Conservation (phyloP, 192 early-diverging fungal species). For the Phlyctochytrium bullatum region DNA sequence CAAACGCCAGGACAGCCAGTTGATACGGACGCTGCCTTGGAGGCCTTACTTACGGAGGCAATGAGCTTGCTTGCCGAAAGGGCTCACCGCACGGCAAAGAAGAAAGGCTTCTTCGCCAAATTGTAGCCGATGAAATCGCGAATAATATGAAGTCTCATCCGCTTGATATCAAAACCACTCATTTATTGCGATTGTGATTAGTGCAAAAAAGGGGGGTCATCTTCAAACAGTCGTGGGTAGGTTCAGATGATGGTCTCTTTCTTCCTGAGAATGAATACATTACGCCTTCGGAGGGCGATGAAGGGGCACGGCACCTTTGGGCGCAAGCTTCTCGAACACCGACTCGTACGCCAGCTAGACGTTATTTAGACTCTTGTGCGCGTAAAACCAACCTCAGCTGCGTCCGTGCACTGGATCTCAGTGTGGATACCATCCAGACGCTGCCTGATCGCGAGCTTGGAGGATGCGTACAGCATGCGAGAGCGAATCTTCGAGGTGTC, state of each 20-base stretch:
- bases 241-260: too few species aligned
- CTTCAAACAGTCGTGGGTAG: too few species aligned
- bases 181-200: too few species aligned
- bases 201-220: too few species aligned
- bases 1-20: background rate
- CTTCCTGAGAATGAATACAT: too few species aligned
- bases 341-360: conserved; percentile 61
- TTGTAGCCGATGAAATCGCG: too few species aligned
- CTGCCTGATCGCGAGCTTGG: conserved; percentile 75
- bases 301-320: conserved; percentile 25
- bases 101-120: too few species aligned
- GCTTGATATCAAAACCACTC: too few species aligned
- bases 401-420: conserved; percentile 86
- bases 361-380: too few species aligned
- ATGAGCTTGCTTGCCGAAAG: background rate
- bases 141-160: too few species aligned
- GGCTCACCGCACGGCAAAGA: background rate
- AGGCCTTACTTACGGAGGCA: background rate
- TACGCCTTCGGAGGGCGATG: conserved; percentile 28
- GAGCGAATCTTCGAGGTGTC: conserved; percentile 67
- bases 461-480: conserved; percentile 93
- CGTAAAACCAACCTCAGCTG: conserved; percentile 43
- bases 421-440: conserved; percentile 67
- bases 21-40: background rate
- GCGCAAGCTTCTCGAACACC: conserved; percentile 66